Conservation (phyloP, 2,329 filamentous ascomycete species). For the Stagonosporopsis chrysanthemi region DNA sequence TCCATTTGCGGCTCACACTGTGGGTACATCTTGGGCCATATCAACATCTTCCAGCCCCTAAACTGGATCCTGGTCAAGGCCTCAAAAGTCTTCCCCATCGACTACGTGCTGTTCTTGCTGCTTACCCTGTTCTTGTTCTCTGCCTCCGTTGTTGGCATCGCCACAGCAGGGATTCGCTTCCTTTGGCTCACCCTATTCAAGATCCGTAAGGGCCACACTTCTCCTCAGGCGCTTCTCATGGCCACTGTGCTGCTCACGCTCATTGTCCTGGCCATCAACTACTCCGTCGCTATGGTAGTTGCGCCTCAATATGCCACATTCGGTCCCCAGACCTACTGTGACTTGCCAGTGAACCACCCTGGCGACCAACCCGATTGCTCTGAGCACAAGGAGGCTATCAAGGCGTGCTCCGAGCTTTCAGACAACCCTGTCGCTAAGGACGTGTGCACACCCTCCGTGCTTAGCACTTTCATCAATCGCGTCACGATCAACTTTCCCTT, state of each 20-base stretch:
- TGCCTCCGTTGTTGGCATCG: slow-evolving; percentile 85
- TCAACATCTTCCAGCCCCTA: slow-evolving; percentile 93
- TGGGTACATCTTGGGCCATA: slow-evolving; percentile 86
- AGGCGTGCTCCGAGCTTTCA: slow-evolving; percentile 80
- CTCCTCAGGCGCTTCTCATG: slow-evolving; percentile 89
- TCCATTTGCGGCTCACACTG: slow-evolving; percentile 89
- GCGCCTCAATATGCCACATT: slow-evolving; percentile 95
- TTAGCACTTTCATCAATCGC: slow-evolving; percentile 91
- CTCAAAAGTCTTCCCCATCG: slow-evolving; percentile 84
- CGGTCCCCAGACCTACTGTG: slow-evolving; percentile 93
- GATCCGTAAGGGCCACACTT: slow-evolving; percentile 86
- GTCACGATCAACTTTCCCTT: slow-evolving; percentile 94
- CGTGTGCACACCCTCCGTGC: slow-evolving; percentile 89
- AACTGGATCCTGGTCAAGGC: slow-evolving; percentile 88
- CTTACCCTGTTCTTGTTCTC: slow-evolving; percentile 87
- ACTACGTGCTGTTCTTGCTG: slow-evolving; percentile 88
- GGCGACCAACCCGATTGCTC: slow-evolving; percentile 78
- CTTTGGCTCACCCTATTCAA: slow-evolving; percentile 94
- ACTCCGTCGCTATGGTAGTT: slow-evolving; percentile 89
- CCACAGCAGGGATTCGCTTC: slow-evolving; percentile 90
- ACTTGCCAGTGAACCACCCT: slow-evolving; percentile 68
- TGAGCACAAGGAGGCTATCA: slow-evolving; percentile 73
- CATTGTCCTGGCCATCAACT: slow-evolving; percentile 90
- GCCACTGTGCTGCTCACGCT: slow-evolving; percentile 90
- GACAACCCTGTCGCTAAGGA: slow-evolving; percentile 74